Conservation (phyloP, 83 land plant species). For the Thuja plicata region DNA sequence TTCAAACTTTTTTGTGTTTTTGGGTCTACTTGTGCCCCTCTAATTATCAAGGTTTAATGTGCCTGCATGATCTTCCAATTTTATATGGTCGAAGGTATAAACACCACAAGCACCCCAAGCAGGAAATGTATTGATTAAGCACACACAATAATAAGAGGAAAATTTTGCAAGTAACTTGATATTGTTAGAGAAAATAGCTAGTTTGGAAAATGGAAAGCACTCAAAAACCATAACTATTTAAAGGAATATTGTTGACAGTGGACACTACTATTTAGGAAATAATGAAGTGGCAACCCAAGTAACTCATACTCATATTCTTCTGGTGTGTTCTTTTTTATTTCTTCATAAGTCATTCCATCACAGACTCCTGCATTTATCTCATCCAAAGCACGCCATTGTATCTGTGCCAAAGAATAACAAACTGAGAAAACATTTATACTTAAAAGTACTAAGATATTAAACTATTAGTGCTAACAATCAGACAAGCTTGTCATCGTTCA, state of each 20-base stretch:
- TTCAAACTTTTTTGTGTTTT: no score
- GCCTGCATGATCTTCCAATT: no score
- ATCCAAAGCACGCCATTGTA: slow-evolving; percentile 99
- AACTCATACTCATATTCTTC: slow-evolving; percentile 89
- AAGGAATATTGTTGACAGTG: background rate
- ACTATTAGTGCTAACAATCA: background rate
- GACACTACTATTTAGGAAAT: background rate
- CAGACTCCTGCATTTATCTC: slow-evolving; percentile 97
- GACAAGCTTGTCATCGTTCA: background rate
- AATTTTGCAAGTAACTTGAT: background rate
- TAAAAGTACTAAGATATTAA: background rate
- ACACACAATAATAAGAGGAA: background rate
- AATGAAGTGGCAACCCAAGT: slow-evolving; percentile 11
- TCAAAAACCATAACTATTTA: background rate
- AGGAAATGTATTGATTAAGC: background rate
- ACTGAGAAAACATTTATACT: background rate
- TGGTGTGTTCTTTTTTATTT: slow-evolving; percentile 96
- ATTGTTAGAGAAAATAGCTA: background rate
- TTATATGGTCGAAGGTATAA: background rate
- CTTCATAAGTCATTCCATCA: slow-evolving; percentile 99
- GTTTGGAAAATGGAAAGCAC: background rate
- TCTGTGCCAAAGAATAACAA: slow-evolving; percentile 37
- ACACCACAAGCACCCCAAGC: background rate
- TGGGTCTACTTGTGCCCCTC: no score
- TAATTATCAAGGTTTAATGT: no score